Conservation (phyloP, 495 filamentous ascomycete species). For the Trichoderma parareesei region DNA sequence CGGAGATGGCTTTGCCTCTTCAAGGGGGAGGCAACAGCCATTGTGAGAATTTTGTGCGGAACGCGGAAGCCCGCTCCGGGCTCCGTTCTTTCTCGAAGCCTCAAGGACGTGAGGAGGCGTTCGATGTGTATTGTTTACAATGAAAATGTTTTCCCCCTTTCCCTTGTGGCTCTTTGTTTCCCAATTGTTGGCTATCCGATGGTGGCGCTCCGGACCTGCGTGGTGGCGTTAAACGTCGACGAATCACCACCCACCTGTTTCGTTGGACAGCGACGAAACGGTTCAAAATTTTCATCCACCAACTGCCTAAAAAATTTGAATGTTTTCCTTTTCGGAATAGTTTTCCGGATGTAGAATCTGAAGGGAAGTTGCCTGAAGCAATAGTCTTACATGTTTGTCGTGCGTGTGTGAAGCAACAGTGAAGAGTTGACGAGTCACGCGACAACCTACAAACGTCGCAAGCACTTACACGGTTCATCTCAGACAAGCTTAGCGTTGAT, state of each 20-base stretch:
- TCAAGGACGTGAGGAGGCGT: slow-evolving; percentile 2
- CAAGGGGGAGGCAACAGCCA: not conserved
- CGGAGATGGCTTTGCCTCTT: not conserved
- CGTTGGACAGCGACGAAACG: not conserved
- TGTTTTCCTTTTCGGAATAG: not conserved
- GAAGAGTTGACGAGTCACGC: too few relatives aligned
- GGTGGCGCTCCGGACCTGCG: not conserved
- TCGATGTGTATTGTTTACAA: too few relatives aligned
- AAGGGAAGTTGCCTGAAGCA: not conserved
- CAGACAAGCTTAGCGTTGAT: too few relatives aligned
- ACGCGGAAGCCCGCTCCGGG: not conserved
- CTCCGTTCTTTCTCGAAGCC: not conserved
- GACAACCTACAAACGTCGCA: too few relatives aligned
- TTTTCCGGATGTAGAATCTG: not conserved
- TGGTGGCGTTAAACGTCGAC: slow-evolving; percentile 1
- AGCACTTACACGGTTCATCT: too few relatives aligned
- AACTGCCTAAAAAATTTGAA: not conserved
- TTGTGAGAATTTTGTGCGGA: not conserved
- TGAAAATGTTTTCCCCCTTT: too few relatives aligned
- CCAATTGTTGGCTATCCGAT: not conserved
- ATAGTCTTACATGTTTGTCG: too few relatives aligned
- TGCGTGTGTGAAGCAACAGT: too few relatives aligned
- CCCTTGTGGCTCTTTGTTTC: not conserved
- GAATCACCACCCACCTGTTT: not conserved
- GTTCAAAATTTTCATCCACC: not conserved